phyloP scores from a whole-genome alignment of 2,329 filamentous ascomycete genomes.

The Ophiostoma himal-ulmi region DNA sequence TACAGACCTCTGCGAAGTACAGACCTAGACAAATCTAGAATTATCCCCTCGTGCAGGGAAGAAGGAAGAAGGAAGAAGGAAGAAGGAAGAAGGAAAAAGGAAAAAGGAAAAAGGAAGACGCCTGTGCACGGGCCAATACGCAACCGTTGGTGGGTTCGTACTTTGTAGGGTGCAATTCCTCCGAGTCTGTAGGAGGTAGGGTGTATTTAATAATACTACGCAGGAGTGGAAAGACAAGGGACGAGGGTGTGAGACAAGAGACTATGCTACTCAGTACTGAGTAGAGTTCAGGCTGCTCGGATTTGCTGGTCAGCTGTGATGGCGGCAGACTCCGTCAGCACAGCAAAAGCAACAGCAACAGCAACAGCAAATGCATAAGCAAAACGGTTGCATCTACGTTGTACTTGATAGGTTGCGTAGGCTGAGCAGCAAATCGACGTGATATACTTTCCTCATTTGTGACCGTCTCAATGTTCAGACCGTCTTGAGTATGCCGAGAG shows the following conservation, averaged over 20 bases:
- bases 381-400: not conserved
- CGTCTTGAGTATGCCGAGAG: not conserved
- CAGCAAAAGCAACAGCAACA: not conserved
- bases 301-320: not conserved
- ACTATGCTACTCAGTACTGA: not conserved
- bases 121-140: constrained; percentile 11
- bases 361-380: too few species aligned
- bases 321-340: not conserved
- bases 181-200: not conserved
- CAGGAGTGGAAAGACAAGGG: not conserved
- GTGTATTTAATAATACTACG: not conserved
- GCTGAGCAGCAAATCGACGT: not conserved
- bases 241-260: not conserved
- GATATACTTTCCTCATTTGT: not conserved
- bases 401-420: not conserved
- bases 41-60: constrained; percentile 1
- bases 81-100: not conserved
- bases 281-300: not conserved
- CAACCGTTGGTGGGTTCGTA: constrained; percentile 12
- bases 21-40: not conserved
- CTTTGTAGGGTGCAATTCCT: not conserved
- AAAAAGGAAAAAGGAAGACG: not conserved
- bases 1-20: not conserved
- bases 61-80: not conserved
- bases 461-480: not conserved